Conservation (phyloP, 2,329 filamentous ascomycete genomes). For the Botryosphaeria dothidea region DNA sequence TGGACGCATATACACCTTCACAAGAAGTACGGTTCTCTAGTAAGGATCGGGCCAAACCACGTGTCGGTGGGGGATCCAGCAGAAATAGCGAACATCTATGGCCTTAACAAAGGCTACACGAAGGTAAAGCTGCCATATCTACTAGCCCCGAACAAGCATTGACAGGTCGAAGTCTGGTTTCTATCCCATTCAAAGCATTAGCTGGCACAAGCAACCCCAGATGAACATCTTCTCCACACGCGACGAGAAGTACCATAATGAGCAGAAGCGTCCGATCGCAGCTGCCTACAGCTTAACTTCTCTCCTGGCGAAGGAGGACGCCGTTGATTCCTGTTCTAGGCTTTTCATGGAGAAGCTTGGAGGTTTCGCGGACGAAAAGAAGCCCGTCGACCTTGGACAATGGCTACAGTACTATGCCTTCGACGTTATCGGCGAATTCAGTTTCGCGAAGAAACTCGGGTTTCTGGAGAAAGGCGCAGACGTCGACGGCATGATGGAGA, state of each 20-base stretch:
- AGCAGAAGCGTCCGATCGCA: constrained; percentile 42
- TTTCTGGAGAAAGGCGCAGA: constrained; percentile 45
- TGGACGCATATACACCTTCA: constrained; percentile 64
- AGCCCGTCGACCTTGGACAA: constrained; percentile 28
- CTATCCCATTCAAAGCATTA: constrained; percentile 30
- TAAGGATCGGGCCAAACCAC: constrained; percentile 79
- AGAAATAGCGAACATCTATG: constrained; percentile 71
- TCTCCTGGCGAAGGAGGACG: constrained; percentile 35
- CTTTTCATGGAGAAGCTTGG: constrained; percentile 28
- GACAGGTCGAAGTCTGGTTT: constrained; percentile 25
- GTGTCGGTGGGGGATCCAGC: constrained; percentile 73
- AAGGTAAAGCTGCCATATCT: too few species aligned
- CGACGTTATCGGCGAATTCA: constrained; percentile 45
- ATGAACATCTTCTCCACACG: constrained; percentile 39
- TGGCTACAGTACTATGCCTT: constrained; percentile 41
- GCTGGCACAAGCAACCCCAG: constrained; percentile 25
- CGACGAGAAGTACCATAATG: constrained; percentile 44
- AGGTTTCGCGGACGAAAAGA: constrained; percentile 24
- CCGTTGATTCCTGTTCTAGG: constrained; percentile 27
- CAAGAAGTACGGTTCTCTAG: constrained; percentile 69
- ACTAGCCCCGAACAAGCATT: background rate
- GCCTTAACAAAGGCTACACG: constrained; percentile 47
- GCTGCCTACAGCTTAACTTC: constrained; percentile 44
- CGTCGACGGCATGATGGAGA: constrained; percentile 36
- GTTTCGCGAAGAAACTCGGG: constrained; percentile 43